Conservation (phyloP, 768 basidiomycete species). For the Pleurotus pulmonarius region DNA sequence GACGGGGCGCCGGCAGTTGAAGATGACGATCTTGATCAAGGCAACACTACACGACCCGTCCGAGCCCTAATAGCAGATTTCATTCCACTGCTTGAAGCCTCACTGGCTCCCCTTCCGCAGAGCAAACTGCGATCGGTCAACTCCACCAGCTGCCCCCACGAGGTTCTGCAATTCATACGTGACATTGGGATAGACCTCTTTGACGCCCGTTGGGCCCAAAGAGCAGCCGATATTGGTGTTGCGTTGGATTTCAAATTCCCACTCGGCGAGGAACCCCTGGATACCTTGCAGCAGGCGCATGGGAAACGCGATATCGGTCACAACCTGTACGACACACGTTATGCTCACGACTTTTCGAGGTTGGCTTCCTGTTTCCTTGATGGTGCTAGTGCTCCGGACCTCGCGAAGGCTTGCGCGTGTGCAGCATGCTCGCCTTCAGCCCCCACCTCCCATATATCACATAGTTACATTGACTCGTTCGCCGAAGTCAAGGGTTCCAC, state of each 20-base stretch:
- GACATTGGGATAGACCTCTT: slow-evolving; percentile 74
- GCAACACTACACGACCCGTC: slow-evolving; percentile 4
- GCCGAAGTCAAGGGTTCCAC: not conserved
- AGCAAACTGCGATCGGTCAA: slow-evolving; percentile 65
- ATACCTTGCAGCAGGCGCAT: slow-evolving; percentile 2
- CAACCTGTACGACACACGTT: slow-evolving; percentile 62
- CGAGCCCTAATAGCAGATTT: slow-evolving; percentile 12
- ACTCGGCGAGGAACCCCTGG: slow-evolving; percentile 14
- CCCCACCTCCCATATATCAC: slow-evolving; percentile 32
- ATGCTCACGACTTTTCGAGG: slow-evolving; percentile 57
- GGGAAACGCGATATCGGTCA: slow-evolving; percentile 54
- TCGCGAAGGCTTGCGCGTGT: slow-evolving; percentile 40
- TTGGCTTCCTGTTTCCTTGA: slow-evolving; percentile 42
- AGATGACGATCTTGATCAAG: slow-evolving; percentile 3
- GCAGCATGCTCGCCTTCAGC: slow-evolving; percentile 50
- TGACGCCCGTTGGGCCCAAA: slow-evolving; percentile 69
- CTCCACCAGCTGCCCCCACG: slow-evolving; percentile 61
- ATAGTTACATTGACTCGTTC: slow-evolving; percentile 37
- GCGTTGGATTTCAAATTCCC: slow-evolving; percentile 82
- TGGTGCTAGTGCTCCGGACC: slow-evolving; percentile 13
- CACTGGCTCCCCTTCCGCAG: slow-evolving; percentile 49
- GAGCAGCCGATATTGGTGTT: slow-evolving; percentile 65
- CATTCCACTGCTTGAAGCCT: slow-evolving; percentile 49
- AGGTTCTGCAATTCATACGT: slow-evolving; percentile 62
- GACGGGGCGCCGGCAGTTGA: not conserved